These are phyloP conservation scores for Beauveria bassiana DNA, from an alignment of 2,329 filamentous ascomycete genomes.

Conservation along the genomic window DNA sequence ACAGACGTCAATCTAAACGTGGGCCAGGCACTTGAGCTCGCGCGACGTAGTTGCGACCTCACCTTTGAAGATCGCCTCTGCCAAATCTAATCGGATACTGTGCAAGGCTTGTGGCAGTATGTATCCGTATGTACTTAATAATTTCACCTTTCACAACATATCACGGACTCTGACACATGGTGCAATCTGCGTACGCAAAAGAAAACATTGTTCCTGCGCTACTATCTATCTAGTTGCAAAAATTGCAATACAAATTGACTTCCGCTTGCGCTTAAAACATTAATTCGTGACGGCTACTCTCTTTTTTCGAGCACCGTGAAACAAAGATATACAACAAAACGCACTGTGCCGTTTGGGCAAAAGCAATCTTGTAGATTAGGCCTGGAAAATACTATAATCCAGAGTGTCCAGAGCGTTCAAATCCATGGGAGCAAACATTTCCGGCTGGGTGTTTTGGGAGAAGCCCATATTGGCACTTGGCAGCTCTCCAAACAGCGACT, in stretches of 20 bases:
- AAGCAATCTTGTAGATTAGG: constrained; percentile 5
- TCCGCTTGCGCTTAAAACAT: constrained; percentile 5
- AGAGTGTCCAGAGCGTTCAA: constrained; percentile 26
- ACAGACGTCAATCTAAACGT: too few relatives aligned
- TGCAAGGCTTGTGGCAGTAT: too few relatives aligned
- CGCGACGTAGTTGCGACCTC: too few relatives aligned
- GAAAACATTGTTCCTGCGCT: neutral
- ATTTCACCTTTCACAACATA: neutral
- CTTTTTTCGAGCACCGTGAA: neutral
- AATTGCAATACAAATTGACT: neutral
- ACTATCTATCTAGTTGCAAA: constrained; percentile 9
- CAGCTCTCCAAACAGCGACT: constrained; percentile 41
- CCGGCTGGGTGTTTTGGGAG: constrained; percentile 44
- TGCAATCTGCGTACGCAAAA: neutral
- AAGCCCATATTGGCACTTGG: constrained; percentile 44
- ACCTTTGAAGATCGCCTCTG: too few relatives aligned
- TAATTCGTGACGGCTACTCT: constrained; percentile 4
- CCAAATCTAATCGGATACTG: too few relatives aligned
- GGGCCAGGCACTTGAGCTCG: too few relatives aligned
- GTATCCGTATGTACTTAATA: too few relatives aligned
- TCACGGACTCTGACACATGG: neutral
- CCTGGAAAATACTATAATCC: constrained; percentile 18
- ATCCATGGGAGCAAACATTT: constrained; percentile 38
- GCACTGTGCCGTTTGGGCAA: neutral
- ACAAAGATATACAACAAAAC: constrained; percentile 6